A percentile compares a stretch with the other conserved stretches of the same genome.
Conservation (phyloP, 2,329 filamentous ascomycete genomes). For the Atkinsonella texensis region DNA sequence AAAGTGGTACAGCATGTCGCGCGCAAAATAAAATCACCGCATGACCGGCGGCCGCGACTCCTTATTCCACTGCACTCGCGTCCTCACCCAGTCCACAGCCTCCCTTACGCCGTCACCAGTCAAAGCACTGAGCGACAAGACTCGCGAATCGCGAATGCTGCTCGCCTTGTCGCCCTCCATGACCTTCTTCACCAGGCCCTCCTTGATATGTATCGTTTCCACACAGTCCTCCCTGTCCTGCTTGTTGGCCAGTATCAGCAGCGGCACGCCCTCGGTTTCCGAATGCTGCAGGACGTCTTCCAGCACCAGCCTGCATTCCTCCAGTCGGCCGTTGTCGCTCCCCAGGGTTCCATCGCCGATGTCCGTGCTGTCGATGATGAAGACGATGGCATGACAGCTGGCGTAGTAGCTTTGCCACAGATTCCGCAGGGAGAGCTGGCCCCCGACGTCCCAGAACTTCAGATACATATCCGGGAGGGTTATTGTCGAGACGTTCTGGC, state of each 20-base stretch:
- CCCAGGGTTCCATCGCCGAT: conserved; percentile 70
- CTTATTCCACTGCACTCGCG: conserved; percentile 91
- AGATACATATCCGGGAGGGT: conserved; percentile 89
- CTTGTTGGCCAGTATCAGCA: conserved; percentile 91
- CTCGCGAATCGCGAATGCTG: conserved; percentile 78
- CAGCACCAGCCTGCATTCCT: conserved; percentile 80
- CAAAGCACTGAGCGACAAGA: conserved; percentile 84
- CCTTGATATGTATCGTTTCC: conserved; percentile 94
- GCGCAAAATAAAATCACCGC: conserved; percentile 41
- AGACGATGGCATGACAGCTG: conserved; percentile 91
- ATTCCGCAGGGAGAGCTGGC: conserved; percentile 75
- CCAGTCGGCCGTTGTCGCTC: conserved; percentile 47
- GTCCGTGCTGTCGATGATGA: conserved; percentile 92
- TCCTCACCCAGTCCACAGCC: conserved; percentile 94
- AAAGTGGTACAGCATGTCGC: background rate
- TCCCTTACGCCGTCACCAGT: conserved; percentile 79
- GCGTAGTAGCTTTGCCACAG: conserved; percentile 96
- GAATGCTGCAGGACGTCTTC: conserved; percentile 81
- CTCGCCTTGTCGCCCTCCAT: conserved; percentile 87
- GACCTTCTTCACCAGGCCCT: conserved; percentile 87
- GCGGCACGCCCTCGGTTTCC: conserved; percentile 81
- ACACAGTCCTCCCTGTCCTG: conserved; percentile 96
- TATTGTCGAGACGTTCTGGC: conserved; percentile 91
- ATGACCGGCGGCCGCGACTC: conserved; percentile 85
- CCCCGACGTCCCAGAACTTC: conserved; percentile 97